Percentiles rank a stretch among this genome's conserved stretches.
phyloP scores from a whole-genome alignment of 2,329 filamentous ascomycete species.

The Colletotrichum kahawae region DNA sequence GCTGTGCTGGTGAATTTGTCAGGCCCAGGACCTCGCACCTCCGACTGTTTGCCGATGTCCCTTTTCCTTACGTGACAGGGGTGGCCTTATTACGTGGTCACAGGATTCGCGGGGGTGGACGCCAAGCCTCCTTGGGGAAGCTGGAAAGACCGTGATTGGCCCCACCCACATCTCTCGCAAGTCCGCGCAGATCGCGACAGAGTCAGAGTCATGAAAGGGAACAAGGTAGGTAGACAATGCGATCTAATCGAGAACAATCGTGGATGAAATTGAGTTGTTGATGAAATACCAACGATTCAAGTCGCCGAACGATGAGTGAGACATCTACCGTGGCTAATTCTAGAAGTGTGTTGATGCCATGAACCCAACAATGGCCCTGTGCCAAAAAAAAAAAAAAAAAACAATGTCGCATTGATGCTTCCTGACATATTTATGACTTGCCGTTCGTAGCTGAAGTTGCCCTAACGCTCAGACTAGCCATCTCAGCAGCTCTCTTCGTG shows the following conservation, averaged over 20 bases:
- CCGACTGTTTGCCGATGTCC: background rate
- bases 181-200: background rate
- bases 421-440: background rate
- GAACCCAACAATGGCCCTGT: background rate
- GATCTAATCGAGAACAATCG: background rate
- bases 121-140: background rate
- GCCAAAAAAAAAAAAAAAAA: background rate
- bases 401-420: background rate
- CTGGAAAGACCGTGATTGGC: background rate
- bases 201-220: background rate
- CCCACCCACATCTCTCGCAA: background rate
- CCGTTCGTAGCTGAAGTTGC: conserved; percentile 3
- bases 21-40: background rate
- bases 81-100: background rate
- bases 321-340: background rate
- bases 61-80: background rate
- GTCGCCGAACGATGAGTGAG: background rate
- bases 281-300: background rate
- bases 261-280: background rate
- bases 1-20: background rate
- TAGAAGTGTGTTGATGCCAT: background rate
- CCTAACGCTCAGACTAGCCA: conserved; percentile 26
- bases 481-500: conserved; percentile 27
- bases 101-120: background rate
- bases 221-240: background rate